These are phyloP conservation scores for Neurospora tetraspora DNA, from an alignment of 495 filamentous ascomycete genomes.

Conservation along the genomic window DNA sequence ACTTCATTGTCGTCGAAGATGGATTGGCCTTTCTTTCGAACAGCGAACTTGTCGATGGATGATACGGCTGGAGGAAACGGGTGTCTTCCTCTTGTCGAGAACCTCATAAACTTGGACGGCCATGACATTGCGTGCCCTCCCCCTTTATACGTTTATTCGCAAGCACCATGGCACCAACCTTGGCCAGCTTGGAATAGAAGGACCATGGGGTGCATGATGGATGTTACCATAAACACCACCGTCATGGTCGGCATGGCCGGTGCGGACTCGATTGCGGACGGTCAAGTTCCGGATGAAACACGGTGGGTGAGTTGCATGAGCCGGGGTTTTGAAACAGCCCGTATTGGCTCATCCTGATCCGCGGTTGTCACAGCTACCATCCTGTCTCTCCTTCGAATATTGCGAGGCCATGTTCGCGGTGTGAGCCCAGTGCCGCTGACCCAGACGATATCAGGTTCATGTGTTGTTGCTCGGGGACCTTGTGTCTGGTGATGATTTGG, in stretches of 20 bases:
- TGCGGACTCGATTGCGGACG: conserved; percentile 5
- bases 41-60: neutral
- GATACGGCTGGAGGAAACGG: neutral
- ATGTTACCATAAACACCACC: neutral
- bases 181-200: neutral
- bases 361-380: neutral
- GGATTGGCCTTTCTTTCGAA: neutral
- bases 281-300: conserved; percentile 10
- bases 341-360: neutral
- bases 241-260: neutral
- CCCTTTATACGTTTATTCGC: neutral
- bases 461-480: neutral
- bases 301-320: neutral
- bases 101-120: neutral
- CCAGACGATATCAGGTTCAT: neutral
- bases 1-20: conserved; percentile 17
- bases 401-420: neutral
- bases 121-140: neutral
- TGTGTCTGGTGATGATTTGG: neutral
- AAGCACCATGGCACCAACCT: neutral
- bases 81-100: neutral
- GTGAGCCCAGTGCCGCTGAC: neutral
- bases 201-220: neutral
- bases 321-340: neutral
- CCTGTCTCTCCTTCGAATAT: neutral